These are phyloP conservation scores for Adansonia madagascariensis DNA, from an alignment of 441 rosid genomes.

Conservation along the genomic window DNA sequence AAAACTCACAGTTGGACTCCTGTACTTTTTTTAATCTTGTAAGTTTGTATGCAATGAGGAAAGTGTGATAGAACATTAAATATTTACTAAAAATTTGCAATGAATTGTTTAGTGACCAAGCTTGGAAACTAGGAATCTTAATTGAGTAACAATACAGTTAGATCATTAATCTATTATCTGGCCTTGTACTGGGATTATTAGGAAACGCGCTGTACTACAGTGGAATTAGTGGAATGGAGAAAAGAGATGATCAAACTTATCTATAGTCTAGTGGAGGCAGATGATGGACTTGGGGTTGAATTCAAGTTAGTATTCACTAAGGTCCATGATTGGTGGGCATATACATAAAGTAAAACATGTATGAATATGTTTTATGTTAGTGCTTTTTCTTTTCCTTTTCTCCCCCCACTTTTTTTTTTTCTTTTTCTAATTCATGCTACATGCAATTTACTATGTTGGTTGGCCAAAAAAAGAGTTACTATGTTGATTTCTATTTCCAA, in stretches of 20 bases:
- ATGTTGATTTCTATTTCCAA: conserved; percentile 16
- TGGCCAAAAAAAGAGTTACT: neutral
- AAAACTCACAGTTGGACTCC: neutral
- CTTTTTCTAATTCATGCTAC: neutral
- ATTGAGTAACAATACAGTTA: conserved; percentile 13
- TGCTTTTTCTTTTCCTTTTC: neutral
- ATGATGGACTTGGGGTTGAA: conserved; percentile 11
- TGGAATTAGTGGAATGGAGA: neutral
- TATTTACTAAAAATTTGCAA: neutral
- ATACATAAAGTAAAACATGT: neutral
- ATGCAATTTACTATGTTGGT: neutral
- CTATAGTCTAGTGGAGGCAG: neutral
- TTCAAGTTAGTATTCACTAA: neutral
- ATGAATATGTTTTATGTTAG: neutral
- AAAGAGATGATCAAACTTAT: neutral
- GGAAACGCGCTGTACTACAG: neutral
- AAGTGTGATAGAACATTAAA: conserved; percentile 5
- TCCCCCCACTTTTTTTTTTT: neutral
- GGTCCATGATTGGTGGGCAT: conserved; percentile 3
- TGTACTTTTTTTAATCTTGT: conserved; percentile 3
- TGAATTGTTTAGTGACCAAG: neutral
- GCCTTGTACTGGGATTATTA: neutral
- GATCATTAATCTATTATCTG: neutral
- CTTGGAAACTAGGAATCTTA: neutral
- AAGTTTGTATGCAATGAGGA: neutral